A percentile compares a stretch with the other conserved stretches of the same genome.
These are phyloP conservation scores for Citrus cavaleriei DNA, from an alignment of 345 rosid species.

Conservation along the genomic window DNA sequence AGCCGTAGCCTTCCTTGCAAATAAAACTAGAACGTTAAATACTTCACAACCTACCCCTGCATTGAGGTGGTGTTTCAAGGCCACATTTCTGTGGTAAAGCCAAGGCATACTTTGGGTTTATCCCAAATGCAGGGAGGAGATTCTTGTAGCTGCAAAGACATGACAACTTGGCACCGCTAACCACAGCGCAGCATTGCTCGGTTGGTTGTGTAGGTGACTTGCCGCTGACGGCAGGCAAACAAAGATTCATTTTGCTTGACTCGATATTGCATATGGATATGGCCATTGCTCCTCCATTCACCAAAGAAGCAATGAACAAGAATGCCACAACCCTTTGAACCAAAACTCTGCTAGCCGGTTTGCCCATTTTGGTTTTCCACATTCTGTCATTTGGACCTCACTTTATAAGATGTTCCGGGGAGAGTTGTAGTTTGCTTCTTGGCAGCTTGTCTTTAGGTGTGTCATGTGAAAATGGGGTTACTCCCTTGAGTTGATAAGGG, in stretches of 20 bases:
- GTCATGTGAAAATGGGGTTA: slow-evolving; percentile 16
- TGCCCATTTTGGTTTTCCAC: not conserved
- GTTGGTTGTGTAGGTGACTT: slow-evolving; percentile 39
- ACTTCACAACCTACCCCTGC: slow-evolving; percentile 36
- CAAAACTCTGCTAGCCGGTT: not conserved
- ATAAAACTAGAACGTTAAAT: not conserved
- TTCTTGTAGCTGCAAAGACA: slow-evolving; percentile 50
- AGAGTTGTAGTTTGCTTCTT: not conserved
- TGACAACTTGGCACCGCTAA: slow-evolving; percentile 28
- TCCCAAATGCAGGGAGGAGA: slow-evolving; percentile 39
- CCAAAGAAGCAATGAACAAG: slow-evolving; percentile 17
- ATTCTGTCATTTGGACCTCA: not conserved
- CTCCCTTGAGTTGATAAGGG: not conserved
- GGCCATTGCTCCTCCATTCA: slow-evolving; percentile 19
- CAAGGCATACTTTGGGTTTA: slow-evolving; percentile 37
- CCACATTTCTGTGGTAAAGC: slow-evolving; percentile 49
- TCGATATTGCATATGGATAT: slow-evolving; percentile 36
- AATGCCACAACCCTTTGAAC: not conserved
- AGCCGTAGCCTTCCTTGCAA: not conserved
- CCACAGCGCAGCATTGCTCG: slow-evolving; percentile 37
- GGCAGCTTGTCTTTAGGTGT: not conserved
- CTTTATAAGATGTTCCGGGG: not conserved
- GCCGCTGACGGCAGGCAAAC: slow-evolving; percentile 52
- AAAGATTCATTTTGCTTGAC: slow-evolving; percentile 25
- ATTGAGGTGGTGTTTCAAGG: slow-evolving; percentile 32